Conservation (phyloP, 257 asterid genomes). For the Nicotiana benthamiana region DNA sequence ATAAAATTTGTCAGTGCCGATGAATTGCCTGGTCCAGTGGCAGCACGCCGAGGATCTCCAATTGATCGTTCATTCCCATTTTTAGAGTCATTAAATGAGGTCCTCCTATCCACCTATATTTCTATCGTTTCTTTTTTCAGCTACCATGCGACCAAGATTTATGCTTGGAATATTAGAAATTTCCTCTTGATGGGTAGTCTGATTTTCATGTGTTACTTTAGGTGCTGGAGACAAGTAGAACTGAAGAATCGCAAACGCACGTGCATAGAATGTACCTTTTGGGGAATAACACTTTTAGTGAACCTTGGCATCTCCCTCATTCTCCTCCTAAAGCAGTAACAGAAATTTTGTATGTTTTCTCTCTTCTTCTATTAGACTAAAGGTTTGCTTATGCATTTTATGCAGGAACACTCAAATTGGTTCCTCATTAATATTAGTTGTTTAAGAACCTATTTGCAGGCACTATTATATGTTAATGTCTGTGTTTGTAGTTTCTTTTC, state of each 20-base stretch:
- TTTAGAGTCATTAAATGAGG: conserved; percentile 88
- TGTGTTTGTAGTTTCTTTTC: not conserved
- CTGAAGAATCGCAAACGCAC: conserved; percentile 74
- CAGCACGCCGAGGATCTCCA: conserved; percentile 61
- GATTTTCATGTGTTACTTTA: conserved; percentile 12
- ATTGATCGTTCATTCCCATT: conserved; percentile 86
- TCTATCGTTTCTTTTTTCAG: conserved; percentile 3
- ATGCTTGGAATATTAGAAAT: not conserved
- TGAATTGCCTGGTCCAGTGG: conserved; percentile 62
- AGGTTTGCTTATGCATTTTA: not conserved
- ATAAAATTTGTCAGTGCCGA: conserved; percentile 66
- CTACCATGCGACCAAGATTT: conserved; percentile 1
- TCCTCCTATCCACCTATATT: conserved; percentile 16
- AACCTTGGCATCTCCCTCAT: conserved; percentile 87
- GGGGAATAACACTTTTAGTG: conserved; percentile 77
- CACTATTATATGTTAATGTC: not conserved
- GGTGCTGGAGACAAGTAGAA: conserved; percentile 85
- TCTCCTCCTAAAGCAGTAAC: conserved; percentile 84
- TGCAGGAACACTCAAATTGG: conserved; percentile 1
- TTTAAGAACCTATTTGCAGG: not conserved
- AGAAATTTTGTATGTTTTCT: conserved; percentile 68
- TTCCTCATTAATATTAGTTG: not conserved
- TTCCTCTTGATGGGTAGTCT: not conserved
- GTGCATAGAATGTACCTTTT: conserved; percentile 80
- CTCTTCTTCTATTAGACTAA: not conserved